phyloP scores from a whole-genome alignment of 352 stramenopile species.

The Pythium utonaiense region DNA sequence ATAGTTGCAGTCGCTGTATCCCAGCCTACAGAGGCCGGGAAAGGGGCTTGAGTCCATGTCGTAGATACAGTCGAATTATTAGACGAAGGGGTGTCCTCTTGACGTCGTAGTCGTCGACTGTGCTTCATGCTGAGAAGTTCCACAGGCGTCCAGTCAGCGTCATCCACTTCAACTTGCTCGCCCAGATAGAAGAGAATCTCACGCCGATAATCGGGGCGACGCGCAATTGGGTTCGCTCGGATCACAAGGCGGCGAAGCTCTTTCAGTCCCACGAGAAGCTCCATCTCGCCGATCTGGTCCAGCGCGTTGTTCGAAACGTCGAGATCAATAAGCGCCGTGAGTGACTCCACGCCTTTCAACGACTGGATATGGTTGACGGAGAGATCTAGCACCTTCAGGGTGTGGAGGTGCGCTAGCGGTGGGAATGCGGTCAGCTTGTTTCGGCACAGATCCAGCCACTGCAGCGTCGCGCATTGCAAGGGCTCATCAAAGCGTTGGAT shows the following conservation, averaged over 20 bases:
- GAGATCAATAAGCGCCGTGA: constrained; percentile 44
- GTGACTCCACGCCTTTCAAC: constrained; percentile 43
- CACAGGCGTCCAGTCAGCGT: constrained; percentile 46
- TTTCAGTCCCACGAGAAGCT: constrained; percentile 40
- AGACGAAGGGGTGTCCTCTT: neutral
- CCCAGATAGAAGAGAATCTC: constrained; percentile 81
- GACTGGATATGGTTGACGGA: constrained; percentile 63
- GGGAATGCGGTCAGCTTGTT: constrained; percentile 53
- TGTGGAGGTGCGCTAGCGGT: constrained; percentile 34
- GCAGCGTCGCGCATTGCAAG: constrained; percentile 31
- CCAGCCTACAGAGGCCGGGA: neutral
- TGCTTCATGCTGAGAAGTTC: constrained; percentile 76
- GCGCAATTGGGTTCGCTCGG: constrained; percentile 70
- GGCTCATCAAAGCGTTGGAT: constrained; percentile 40
- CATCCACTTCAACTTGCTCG: constrained; percentile 60
- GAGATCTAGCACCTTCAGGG: constrained; percentile 55
- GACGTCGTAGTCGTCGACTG: constrained; percentile 39
- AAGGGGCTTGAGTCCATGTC: neutral
- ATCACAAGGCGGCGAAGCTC: constrained; percentile 48
- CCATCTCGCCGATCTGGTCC: constrained; percentile 45
- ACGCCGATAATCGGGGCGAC: constrained; percentile 69
- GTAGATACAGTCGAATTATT: neutral
- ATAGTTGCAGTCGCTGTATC: constrained; percentile 5
- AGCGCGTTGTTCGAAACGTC: constrained; percentile 76
- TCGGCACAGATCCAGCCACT: constrained; percentile 64